These are phyloP conservation scores for Colletotrichum eleusines DNA, from an alignment of 2,329 filamentous ascomycete species.

Conservation along the genomic window DNA sequence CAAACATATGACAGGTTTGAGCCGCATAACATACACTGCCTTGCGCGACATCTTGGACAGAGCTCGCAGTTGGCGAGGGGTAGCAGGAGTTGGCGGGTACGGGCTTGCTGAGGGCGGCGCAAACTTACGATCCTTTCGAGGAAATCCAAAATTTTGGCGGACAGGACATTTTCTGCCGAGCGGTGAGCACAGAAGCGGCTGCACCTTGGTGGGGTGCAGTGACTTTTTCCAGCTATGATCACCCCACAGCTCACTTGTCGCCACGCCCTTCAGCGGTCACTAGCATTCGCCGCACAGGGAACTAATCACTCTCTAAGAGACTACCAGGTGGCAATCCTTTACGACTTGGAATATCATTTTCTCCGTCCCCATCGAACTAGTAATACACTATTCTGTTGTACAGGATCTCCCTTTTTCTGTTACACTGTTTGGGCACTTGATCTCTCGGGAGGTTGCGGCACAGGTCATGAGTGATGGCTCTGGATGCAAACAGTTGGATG, in stretches of 20 bases:
- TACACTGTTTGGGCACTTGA: not conserved
- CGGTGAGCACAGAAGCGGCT: constrained; percentile 47
- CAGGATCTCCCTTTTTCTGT: constrained; percentile 23
- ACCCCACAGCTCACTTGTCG: constrained; percentile 9
- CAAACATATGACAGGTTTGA: not conserved
- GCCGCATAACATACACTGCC: constrained; percentile 57
- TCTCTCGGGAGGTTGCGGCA: constrained; percentile 18
- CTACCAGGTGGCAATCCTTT: not conserved
- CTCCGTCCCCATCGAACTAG: constrained; percentile 16
- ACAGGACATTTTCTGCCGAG: constrained; percentile 54
- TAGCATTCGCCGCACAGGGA: not conserved
- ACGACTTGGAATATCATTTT: constrained; percentile 12
- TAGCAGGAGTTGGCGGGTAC: constrained; percentile 22
- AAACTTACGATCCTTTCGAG: constrained; percentile 21
- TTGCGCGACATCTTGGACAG: constrained; percentile 69
- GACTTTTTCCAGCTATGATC: constrained; percentile 27
- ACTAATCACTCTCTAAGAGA: not conserved
- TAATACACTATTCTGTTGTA: constrained; percentile 41
- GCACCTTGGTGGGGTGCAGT: constrained; percentile 31
- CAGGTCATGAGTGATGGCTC: constrained; percentile 23
- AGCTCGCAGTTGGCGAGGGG: constrained; percentile 27
- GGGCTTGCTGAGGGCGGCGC: constrained; percentile 26
- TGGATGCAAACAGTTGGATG: constrained; percentile 36
- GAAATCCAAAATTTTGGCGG: constrained; percentile 55
- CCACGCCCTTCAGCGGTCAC: constrained; percentile 18